Evolutionary conservation across 257 asterid genomes (phyloP).

Genomic region (Striga asiatica): DNA sequence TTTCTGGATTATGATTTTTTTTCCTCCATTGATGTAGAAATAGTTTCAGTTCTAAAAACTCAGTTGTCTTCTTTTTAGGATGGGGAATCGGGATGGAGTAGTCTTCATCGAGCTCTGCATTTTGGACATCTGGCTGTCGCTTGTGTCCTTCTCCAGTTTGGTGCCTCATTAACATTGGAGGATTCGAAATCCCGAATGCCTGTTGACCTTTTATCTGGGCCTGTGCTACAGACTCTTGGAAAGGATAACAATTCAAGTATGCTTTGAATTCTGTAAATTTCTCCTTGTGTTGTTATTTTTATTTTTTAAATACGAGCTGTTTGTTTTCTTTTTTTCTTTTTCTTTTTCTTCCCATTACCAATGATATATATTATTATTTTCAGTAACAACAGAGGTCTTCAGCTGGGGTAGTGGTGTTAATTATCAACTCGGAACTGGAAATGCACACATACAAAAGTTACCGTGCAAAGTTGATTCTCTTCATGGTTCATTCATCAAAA

Average conservation of each 20-base stretch:
- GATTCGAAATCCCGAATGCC: conserved; percentile 80
- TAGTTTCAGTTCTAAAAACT: conserved; percentile 7
- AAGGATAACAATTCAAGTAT: conserved; percentile 45
- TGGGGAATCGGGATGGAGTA: conserved; percentile 97
- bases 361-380: conserved; percentile 13
- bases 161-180: conserved; percentile 69
- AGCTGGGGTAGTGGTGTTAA: conserved; percentile 99
- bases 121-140: conserved; percentile 96
- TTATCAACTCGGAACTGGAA: conserved; percentile 98
- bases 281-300: not conserved
- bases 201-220: conserved; percentile 86
- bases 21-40: conserved; percentile 9
- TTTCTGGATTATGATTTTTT: not conserved
- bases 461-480: conserved; percentile 96
- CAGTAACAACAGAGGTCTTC: conserved; percentile 80
- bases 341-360: conserved; percentile 14
- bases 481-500: conserved; percentile 55
- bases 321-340: not conserved
- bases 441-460: conserved; percentile 86
- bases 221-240: conserved; percentile 61
- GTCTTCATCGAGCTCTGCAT: conserved; percentile 94
- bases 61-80: conserved; percentile 42
- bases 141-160: conserved; percentile 72
- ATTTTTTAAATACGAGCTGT: no score
- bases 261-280: not conserved